Base-by-base conservation (phyloP, 345 rosid species). In the Dipteronia sinensis region DNA sequence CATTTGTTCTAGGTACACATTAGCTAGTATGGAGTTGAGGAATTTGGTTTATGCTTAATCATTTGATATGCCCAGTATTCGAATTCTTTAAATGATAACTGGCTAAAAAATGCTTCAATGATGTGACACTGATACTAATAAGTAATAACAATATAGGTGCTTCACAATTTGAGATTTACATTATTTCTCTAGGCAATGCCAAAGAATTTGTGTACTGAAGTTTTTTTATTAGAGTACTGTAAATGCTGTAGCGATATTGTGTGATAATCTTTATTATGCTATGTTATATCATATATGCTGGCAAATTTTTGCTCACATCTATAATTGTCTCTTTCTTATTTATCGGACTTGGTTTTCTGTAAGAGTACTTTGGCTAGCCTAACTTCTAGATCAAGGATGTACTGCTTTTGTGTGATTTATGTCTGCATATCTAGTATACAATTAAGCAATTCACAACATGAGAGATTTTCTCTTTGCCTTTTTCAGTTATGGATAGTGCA, bases 371-470 rank as follows among this genome's bases (percentile, higher is more conserved):
- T 65, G 20, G 29, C 23, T 25, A 17, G 62, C 51, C 47, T 58
- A 64, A 46, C 49, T 6, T 20, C 27, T 68, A 42, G 16, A 62
- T 74, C 46, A 46, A 63, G 68, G 46, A 19, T 31, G 77, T 64
- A 74, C 19, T 63, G 16, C 61, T 27, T 10, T 34, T 29, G 29
- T 51, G 17, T 46, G 13, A 38, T 63, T 63, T 74, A 8, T 40
- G 55, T 38, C 49, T 38, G 13, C 53, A 20, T 20, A 62, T 42
- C 51, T 12, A 59, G 2, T 53, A 46, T 20, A 40, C 44, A 72
- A 20, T 5, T 72, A 46, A 56, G 47, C n/a, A 16, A 16, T 58
- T 58, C 63, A 58, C 22, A 20, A 20, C 10, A 16, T 7, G 19
- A 58, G 49, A 10, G 49, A 10, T 46, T 10, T 46, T 10, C 49